Base-by-base conservation (phyloP, 805 yeast species). In the Priceomyces haplophilus region DNA sequence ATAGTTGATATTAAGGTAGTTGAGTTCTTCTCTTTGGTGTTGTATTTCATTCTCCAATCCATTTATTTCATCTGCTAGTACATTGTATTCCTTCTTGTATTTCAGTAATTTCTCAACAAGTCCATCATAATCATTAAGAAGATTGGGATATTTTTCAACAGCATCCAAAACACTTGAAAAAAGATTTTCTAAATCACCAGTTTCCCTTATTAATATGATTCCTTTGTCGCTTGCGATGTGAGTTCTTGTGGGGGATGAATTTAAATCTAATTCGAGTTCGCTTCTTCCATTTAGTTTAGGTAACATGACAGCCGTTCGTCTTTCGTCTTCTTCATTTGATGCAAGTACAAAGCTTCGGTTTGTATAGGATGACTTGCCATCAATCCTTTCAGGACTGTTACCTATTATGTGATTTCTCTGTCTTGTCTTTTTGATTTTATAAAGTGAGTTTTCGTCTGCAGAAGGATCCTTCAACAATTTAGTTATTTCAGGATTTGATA, bases 391-490 rank as follows among this genome's bases (percentile, higher is more conserved):
- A 1, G 75, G 72, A 10, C 58, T 59, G n/a, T 59, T 65, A 11
- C 52, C 59, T 41, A 16, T 39, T 4, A n/a, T 20, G 25, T 58
- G 55, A 10, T 30, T 27, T 23, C 31, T 36, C 12, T 30, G 24
- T 11, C 32, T 20, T 17, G 30, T 18, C 19, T 52, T 53, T 38
- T 66, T 66, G 6, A 76, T 66, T 27, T 61, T 65, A 53, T 78
- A 82, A 27, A 82, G 57, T 1, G 77, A 64, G 27, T 65, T 75
- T 50, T 81, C 85, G 30, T 72, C 69, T 0, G 53, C 58, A 27
- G 77, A 76, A 3, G 84, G 79, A 56, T 83, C 88, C 50, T 83
- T 69, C 16, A 83, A 61, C n/a, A 83, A 61, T 16, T 71, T 62
- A 2, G 82, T 79, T 43, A 82, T 80, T 21, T 70, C 68, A 10